phyloP scores from a whole-genome alignment of 345 rosid genomes.

The Dimocarpus longan region DNA sequence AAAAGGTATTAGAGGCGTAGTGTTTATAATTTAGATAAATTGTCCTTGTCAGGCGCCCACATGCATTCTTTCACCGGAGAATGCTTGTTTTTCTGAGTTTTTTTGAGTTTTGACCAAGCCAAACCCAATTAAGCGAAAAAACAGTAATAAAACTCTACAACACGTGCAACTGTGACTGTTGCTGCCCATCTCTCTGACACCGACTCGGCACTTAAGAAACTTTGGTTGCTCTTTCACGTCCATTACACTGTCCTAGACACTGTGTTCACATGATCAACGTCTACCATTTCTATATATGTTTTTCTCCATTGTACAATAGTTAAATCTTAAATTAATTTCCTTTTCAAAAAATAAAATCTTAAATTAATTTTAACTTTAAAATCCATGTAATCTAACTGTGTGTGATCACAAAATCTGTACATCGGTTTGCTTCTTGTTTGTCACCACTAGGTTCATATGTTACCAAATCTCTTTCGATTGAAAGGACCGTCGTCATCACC shows the following conservation, averaged over 20 bases:
- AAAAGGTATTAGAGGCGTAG: not conserved
- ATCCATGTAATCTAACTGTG: no score
- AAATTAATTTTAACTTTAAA: no score
- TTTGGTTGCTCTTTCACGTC: not conserved
- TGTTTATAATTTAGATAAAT: not conserved
- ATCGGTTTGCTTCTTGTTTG: no score
- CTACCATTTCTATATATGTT: not conserved
- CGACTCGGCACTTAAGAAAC: not conserved
- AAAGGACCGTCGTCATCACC: not conserved
- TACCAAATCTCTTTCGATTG: no score
- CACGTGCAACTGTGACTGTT: conserved; percentile 10
- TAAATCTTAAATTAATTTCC: no score
- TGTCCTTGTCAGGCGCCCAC: not conserved
- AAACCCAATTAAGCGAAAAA: not conserved
- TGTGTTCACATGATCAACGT: not conserved
- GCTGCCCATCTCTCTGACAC: conserved; percentile 9
- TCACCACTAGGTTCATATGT: no score
- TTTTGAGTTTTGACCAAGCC: not conserved
- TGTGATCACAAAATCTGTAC: no score
- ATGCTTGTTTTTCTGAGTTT: no score
- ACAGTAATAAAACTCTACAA: not conserved
- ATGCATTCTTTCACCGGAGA: not conserved
- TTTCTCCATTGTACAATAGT: no score
- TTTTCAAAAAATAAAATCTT: no score
- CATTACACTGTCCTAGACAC: not conserved